Evolutionary conservation across 73 alveolate species (phyloP).

Genomic region (Paraurostyla sp.): DNA sequence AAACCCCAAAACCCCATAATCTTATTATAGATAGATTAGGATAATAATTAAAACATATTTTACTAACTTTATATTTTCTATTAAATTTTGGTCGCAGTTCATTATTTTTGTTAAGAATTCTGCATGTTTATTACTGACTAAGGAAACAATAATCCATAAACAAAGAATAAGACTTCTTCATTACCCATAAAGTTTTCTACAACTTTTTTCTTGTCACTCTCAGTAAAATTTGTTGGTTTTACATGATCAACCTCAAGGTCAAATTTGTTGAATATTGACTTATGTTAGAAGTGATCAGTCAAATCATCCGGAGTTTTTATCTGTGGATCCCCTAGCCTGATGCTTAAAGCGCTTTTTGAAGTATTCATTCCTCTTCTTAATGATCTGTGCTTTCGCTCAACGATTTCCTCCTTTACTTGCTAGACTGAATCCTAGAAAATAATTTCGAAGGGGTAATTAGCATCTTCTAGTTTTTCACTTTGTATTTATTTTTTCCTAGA

Average conservation of each 20-base stretch:
- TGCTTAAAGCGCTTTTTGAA: conserved; percentile 14
- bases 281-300: conserved; percentile 55
- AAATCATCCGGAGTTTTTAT: conserved; percentile 53
- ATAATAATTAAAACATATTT: too few relatives aligned
- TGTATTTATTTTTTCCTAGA: conserved; percentile 25
- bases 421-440: conserved; percentile 48
- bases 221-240: conserved; percentile 51
- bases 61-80: neutral
- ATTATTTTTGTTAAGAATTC: neutral
- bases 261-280: conserved; percentile 59
- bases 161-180: conserved; percentile 63
- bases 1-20: neutral
- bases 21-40: too few relatives aligned
- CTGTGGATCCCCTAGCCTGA: neutral
- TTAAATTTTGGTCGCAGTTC: conserved; percentile 12
- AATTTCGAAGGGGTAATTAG: conserved; percentile 57
- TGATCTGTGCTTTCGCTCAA: conserved; percentile 52
- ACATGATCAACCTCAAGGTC: conserved; percentile 66
- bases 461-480: conserved; percentile 46
- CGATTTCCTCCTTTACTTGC: conserved; percentile 64
- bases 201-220: conserved; percentile 47
- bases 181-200: conserved; percentile 62
- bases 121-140: conserved; percentile 38
- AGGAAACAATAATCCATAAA: conserved; percentile 69
- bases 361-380: conserved; percentile 42